These are phyloP conservation scores for Rhodotorula sp. DNA, from an alignment of 1,284 basidiomycete species.

Conservation along the genomic window DNA sequence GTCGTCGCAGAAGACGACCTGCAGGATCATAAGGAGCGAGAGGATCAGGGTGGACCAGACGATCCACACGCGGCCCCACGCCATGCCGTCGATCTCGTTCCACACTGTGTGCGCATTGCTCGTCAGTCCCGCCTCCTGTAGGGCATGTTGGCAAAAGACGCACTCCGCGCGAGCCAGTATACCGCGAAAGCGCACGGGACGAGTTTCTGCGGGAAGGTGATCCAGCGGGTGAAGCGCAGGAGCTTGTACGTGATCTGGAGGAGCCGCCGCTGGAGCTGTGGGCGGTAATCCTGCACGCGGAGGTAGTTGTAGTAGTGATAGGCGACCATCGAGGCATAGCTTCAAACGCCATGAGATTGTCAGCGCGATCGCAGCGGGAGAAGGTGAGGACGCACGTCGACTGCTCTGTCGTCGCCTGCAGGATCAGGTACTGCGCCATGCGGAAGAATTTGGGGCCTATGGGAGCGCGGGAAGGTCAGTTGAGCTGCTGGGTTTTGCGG, in stretches of 20 bases:
- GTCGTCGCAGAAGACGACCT: constrained; percentile 25
- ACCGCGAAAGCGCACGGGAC: constrained; percentile 25
- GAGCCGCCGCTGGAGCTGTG: not conserved
- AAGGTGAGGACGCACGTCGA: not conserved
- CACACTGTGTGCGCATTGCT: constrained; percentile 13
- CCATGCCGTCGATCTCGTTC: constrained; percentile 15
- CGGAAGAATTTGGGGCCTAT: constrained; percentile 11
- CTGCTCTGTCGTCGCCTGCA: constrained; percentile 28
- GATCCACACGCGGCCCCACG: constrained; percentile 24
- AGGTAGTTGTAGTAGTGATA: constrained; percentile 21
- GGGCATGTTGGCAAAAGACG: not conserved
- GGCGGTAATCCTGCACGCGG: constrained; percentile 10
- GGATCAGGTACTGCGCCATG: constrained; percentile 12
- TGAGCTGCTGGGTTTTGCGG: no score
- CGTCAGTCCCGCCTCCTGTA: not conserved
- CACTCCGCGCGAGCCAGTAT: constrained; percentile 31
- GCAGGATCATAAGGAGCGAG: constrained; percentile 11
- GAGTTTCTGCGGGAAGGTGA: constrained; percentile 31
- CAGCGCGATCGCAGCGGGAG: no score
- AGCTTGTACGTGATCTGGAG: not conserved
- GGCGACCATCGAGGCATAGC: constrained; percentile 20
- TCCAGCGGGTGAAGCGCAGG: constrained; percentile 14
- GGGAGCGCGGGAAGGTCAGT: no score
- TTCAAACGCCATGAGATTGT: not conserved
- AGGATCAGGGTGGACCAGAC: constrained; percentile 11